These are phyloP conservation scores for Yarrowia bubula DNA, from an alignment of 805 yeast species.

Conservation along the genomic window DNA sequence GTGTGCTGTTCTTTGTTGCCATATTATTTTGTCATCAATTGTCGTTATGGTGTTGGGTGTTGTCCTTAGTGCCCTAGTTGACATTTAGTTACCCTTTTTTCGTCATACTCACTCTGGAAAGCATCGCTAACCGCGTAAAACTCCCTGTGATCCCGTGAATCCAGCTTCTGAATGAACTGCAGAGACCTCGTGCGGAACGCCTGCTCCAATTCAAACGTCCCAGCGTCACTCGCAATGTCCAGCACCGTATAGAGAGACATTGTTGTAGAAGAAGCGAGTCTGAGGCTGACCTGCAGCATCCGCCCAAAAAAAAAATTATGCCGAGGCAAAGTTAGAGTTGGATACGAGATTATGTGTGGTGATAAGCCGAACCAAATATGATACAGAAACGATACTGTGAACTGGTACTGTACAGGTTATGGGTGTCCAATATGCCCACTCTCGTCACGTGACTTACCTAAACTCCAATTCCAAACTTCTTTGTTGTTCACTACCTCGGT, in stretches of 20 bases:
- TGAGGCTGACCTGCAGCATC: background rate
- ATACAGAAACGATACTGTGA: too few relatives aligned
- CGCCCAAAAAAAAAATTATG: background rate
- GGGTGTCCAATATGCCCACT: background rate
- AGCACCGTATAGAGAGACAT: constrained; percentile 20
- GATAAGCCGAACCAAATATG: too few relatives aligned
- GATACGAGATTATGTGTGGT: constrained; percentile 4
- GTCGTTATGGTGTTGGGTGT: too few relatives aligned
- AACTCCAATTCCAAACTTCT: too few relatives aligned
- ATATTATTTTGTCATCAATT: too few relatives aligned
- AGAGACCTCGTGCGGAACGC: constrained; percentile 2
- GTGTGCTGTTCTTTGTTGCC: too few relatives aligned
- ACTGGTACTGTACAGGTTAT: background rate
- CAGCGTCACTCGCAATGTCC: background rate
- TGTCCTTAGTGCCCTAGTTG: too few relatives aligned
- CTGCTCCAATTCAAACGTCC: constrained; percentile 11
- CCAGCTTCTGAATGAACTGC: background rate
- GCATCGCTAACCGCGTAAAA: constrained; percentile 22
- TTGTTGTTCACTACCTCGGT: too few relatives aligned
- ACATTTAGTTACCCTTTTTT: background rate
- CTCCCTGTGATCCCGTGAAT: constrained; percentile 14
- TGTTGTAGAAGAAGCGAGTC: too few relatives aligned
- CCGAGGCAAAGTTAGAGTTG: constrained; percentile 1
- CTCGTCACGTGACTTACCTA: too few relatives aligned
- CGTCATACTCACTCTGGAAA: constrained; percentile 12